A percentile compares a stretch with the other conserved stretches of the same genome.
These are phyloP conservation scores for Pseudozyma sp. DNA, from an alignment of 1,284 basidiomycete species.

Conservation along the genomic window DNA sequence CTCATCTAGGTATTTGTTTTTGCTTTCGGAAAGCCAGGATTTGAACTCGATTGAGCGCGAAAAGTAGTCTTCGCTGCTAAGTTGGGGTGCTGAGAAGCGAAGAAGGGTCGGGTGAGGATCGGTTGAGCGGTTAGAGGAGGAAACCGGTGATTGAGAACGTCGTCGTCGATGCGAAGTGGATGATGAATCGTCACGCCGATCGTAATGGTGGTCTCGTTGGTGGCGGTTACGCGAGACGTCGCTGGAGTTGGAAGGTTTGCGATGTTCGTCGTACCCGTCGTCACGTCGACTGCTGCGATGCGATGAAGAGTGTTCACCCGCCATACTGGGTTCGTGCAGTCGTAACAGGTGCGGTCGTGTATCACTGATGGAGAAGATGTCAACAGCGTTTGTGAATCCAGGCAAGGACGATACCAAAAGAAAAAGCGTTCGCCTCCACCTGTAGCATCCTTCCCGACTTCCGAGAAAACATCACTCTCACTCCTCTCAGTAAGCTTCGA, in stretches of 20 bases:
- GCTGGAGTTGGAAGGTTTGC: not conserved
- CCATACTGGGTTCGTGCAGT: not conserved
- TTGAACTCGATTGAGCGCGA: constrained; percentile 51
- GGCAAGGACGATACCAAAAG: not conserved
- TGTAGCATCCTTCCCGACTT: not conserved
- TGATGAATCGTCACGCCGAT: not conserved
- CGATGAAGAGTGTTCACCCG: not conserved
- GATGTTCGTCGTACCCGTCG: not conserved
- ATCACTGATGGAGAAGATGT: no score
- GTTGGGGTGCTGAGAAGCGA: constrained; percentile 12
- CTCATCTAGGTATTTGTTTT: constrained; percentile 51
- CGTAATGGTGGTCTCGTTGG: not conserved
- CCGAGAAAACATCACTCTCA: not conserved
- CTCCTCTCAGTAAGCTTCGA: not conserved
- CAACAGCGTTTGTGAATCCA: not conserved
- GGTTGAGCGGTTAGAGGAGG: no score
- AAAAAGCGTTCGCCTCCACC: not conserved
- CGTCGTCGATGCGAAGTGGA: constrained; percentile 5
- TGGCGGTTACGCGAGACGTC: not conserved
- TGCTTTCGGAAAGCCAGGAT: constrained; percentile 44
- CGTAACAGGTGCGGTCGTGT: no score
- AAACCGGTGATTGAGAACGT: constrained; percentile 5
- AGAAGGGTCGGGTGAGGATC: not conserved
- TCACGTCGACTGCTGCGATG: no score
- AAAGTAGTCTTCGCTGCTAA: constrained; percentile 46